A percentile compares a stretch with the other conserved stretches of the same genome.
Evolutionary conservation across 2,329 filamentous ascomycete genomes (phyloP).

Genomic region (Leptographium wingfieldii): DNA sequence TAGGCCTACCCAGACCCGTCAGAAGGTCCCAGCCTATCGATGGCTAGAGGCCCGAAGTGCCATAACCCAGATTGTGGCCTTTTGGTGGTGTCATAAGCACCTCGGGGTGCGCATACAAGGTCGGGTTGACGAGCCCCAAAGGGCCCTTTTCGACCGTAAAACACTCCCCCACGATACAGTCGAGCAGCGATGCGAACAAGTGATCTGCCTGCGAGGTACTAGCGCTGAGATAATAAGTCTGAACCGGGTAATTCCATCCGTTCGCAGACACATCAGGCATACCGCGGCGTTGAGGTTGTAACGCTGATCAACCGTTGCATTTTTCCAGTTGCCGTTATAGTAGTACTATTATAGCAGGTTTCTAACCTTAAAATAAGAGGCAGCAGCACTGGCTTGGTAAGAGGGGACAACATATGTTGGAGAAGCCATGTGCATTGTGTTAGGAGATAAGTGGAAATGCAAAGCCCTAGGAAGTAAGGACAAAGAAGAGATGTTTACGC

Average conservation of each 20-base stretch:
- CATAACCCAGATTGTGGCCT: slow-evolving; percentile 19
- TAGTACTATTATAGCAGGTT: slow-evolving; percentile 27
- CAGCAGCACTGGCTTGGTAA: slow-evolving; percentile 31
- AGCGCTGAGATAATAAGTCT: slow-evolving; percentile 1
- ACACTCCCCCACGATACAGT: slow-evolving; percentile 42
- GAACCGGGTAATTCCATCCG: slow-evolving; percentile 10
- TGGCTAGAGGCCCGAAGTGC: slow-evolving; percentile 18
- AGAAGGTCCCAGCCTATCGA: slow-evolving; percentile 16
- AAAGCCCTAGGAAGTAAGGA: background rate
- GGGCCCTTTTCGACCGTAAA: slow-evolving; percentile 31
- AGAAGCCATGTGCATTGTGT: slow-evolving; percentile 26
- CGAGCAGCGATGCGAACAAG: slow-evolving; percentile 38
- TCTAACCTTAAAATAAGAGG: background rate
- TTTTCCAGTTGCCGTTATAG: slow-evolving; percentile 13
- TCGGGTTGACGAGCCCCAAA: slow-evolving; percentile 23
- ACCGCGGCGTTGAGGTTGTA: slow-evolving; percentile 13
- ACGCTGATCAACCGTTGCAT: slow-evolving; percentile 10
- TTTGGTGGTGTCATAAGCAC: slow-evolving; percentile 17
- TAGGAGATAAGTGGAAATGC: background rate
- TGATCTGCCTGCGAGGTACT: slow-evolving; percentile 29
- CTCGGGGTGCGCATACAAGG: slow-evolving; percentile 16
- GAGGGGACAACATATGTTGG: slow-evolving; percentile 27
- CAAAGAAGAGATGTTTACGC: background rate
- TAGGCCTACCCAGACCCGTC: slow-evolving; percentile 16
- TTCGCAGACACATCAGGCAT: slow-evolving; percentile 14